These are phyloP conservation scores for Coriolopsis trogii DNA, from an alignment of 1,284 basidiomycete genomes.

Conservation along the genomic window DNA sequence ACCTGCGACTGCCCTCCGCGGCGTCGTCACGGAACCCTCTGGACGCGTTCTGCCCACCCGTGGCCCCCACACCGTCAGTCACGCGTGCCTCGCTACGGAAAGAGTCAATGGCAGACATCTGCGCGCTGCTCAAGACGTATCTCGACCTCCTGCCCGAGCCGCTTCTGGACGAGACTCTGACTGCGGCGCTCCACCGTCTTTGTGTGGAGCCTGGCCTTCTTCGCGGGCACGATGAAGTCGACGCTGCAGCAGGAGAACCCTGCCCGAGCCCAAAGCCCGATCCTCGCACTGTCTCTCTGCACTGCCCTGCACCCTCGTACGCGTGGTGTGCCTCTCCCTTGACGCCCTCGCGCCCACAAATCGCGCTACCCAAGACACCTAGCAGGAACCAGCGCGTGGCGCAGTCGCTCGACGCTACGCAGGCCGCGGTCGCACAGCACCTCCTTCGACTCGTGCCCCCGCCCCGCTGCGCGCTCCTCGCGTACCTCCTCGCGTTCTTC, in stretches of 20 bases:
- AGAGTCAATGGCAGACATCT: slow-evolving; percentile 60
- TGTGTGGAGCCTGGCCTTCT: slow-evolving; percentile 48
- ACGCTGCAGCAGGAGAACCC: no score
- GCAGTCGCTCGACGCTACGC: slow-evolving; percentile 31
- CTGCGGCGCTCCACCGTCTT: slow-evolving; percentile 53
- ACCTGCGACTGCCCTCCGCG: slow-evolving; percentile 25
- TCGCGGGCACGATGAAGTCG: no score
- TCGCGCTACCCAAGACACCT: slow-evolving; percentile 8
- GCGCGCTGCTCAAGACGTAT: slow-evolving; percentile 60
- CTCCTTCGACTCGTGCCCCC: slow-evolving; percentile 64
- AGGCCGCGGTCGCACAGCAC: slow-evolving; percentile 50
- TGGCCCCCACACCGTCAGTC: slow-evolving; percentile 7
- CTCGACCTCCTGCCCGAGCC: slow-evolving; percentile 58
- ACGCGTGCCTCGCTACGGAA: slow-evolving; percentile 40
- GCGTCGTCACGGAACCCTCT: slow-evolving; percentile 20
- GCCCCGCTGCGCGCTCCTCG: slow-evolving; percentile 56
- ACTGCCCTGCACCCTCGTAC: no score
- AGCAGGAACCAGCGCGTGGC: slow-evolving; percentile 6
- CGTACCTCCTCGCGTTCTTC: slow-evolving; percentile 69
- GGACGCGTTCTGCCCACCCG: slow-evolving; percentile 13
- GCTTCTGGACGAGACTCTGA: slow-evolving; percentile 46
- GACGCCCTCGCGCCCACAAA: no score
- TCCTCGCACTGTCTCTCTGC: no score
- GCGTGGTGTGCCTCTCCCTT: no score
- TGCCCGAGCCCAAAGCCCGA: no score